Evolutionary conservation across 2,329 filamentous ascomycete species (phyloP), one percentile per base, ranked within the genome.

Genomic region (Fusarium luffae): DNA sequence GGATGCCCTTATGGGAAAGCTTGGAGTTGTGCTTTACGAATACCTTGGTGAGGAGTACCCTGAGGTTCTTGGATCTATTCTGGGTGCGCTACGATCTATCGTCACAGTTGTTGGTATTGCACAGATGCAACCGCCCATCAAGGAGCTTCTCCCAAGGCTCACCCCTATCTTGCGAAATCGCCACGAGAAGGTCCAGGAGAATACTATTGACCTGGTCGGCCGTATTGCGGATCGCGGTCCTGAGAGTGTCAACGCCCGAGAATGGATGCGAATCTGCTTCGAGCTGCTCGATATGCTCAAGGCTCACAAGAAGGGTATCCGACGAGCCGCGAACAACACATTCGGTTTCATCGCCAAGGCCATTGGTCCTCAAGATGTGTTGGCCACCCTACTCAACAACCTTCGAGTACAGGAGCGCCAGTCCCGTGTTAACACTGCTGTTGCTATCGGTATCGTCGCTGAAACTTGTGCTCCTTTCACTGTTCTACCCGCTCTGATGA

Each of bases 181-280:
- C 69, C 96, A 99, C 83, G 96, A 99, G 78, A 99, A 99, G 82
- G 97, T 99, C 44, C 96, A 99, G 79, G 96, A 99, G 77, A 99
- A 99, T 81, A 98, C 96, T 1, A 98, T 99, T 75, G 96, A 99
- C 79, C 87, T 99, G 4, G 96, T 99, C 21, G 96, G 96, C 59
- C 95, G 96, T 85, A 98, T 99, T 74, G 96, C 97, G 18, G 96
- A 99, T 81, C 92, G 96, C 71, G 97, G 96, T 2, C 94, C 96
- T 2, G 96, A 99, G 81, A 95, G 92, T 69, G 96, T 99, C 78
- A 97, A 97, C 77, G 94, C 96, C 16, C 89, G 96, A 76, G 96
- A 99, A 82, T 99, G 96, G 96, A 99, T 99, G 97, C 91, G 96
- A 79, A 99, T 99, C 79, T 99, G 96, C 83, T 99, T 99, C 81